phyloP scores from a whole-genome alignment of 371 early-diverging fungal species.

The Choanephora cucurbitarum region DNA sequence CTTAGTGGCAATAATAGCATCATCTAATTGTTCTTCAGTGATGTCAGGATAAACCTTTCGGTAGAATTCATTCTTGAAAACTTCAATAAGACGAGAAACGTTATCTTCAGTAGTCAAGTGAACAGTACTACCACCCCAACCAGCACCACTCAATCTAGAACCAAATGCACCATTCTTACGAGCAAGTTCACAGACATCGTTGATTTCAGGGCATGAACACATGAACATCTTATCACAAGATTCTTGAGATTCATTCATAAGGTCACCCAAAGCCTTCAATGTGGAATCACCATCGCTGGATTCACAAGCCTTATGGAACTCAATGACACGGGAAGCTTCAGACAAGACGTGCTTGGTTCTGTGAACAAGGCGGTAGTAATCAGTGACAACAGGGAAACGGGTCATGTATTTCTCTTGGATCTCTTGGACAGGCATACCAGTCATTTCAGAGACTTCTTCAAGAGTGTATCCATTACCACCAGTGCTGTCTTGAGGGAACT shows the following conservation, averaged over 20 bases:
- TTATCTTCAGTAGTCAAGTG: conserved; percentile 73
- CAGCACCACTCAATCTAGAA: conserved; percentile 90
- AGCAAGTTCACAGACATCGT: conserved; percentile 77
- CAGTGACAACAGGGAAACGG: conserved; percentile 67
- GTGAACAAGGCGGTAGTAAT: conserved; percentile 75
- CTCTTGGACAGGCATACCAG: conserved; percentile 56
- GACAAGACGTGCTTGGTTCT: conserved; percentile 84
- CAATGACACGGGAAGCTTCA: conserved; percentile 83
- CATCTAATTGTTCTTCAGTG: conserved; percentile 49
- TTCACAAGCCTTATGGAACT: conserved; percentile 73
- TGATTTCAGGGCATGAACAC: conserved; percentile 89
- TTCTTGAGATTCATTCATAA: conserved; percentile 91
- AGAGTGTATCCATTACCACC: conserved; percentile 57
- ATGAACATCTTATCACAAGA: conserved; percentile 82
- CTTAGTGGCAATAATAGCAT: conserved; percentile 62
- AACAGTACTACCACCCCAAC: conserved; percentile 96
- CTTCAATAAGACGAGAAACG: conserved; percentile 63
- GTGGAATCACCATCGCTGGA: conserved; percentile 29
- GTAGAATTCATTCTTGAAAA: conserved; percentile 74
- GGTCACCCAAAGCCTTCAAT: conserved; percentile 63
- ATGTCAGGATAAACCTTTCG: conserved; percentile 59
- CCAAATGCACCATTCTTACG: conserved; percentile 78
- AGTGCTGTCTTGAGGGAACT: conserved; percentile 34
- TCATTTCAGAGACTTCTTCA: conserved; percentile 63
- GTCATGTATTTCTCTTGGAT: conserved; percentile 66